Evolutionary conservation across 1,139 yeast species (phyloP), one percentile per base, ranked within the genome.

Genomic region (Zygoascus meyerae): DNA sequence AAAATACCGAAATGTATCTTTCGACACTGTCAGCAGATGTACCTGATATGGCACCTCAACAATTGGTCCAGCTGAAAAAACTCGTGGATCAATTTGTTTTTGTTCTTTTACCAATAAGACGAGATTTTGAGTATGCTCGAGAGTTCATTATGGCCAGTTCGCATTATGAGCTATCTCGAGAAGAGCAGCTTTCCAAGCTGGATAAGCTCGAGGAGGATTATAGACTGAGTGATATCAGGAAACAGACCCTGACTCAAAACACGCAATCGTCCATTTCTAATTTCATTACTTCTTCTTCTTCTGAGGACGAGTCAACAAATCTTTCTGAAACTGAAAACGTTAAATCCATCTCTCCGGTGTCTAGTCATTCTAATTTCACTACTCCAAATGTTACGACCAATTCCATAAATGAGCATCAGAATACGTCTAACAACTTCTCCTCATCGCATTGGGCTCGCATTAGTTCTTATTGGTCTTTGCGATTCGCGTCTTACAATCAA

Each of bases 41-140:
- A 6, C 30, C 38, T 9, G 48, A 47, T 2, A 45, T 43, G 18
- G 44, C 45, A 16, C 48, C 53, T 6, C 47, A 48, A 28, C 47
- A 48, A 28, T 48, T 44, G 44, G 44, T 45, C 8, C 47, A 46
- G 34, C 52, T 47, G 34, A 17, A 34, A 31, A 50, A 48, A 38
- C 46, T 57, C 29, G 51, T 55, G 33, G 53, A 54, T 12, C 47
- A 49, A 10, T 59, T 55, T 35, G 53, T 57, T 16, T 37, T 52
- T 37, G 52, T 52, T 34, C 48, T 58, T 3, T 50, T 59, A 10
- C 58, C 61, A 1, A 38, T 45, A 12, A 38, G 50, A 10, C 42
- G 46, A 14, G 59, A 59, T 30, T 56, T 52, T 38, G 60, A 54
- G 5, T 55, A 53, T 38, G 60, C 62, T 10, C 45, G 49, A 3